Conservation (phyloP, 768 basidiomycete genomes). For the Tephrocybe rancida region DNA sequence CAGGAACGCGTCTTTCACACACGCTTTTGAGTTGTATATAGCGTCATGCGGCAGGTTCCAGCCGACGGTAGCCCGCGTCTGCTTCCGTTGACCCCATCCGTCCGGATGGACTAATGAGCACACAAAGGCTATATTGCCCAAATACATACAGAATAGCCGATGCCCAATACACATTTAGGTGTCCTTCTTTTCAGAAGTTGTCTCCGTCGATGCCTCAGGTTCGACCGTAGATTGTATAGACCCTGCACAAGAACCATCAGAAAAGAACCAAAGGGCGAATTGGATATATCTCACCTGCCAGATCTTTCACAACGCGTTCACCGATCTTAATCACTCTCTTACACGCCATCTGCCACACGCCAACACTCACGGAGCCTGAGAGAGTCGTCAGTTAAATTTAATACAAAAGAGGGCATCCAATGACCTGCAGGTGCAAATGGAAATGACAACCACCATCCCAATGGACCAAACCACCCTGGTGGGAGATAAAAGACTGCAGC, state of each 20-base stretch:
- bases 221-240: slow-evolving; percentile 13
- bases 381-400: slow-evolving; percentile 1
- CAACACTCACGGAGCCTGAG: slow-evolving; percentile 88
- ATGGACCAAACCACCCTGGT: slow-evolving; percentile 84
- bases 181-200: slow-evolving; percentile 19
- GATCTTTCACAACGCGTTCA: slow-evolving; percentile 71
- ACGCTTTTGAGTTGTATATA: neutral
- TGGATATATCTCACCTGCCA: slow-evolving; percentile 40
- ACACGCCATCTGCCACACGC: slow-evolving; percentile 95
- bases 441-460: slow-evolving; percentile 86
- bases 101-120: slow-evolving; percentile 6
- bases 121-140: slow-evolving; percentile 15
- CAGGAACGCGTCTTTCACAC: neutral
- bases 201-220: slow-evolving; percentile 7
- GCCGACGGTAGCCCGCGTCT: slow-evolving; percentile 14
- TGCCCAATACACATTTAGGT: slow-evolving; percentile 3
- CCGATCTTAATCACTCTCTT: slow-evolving; percentile 79
- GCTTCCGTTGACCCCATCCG: slow-evolving; percentile 3
- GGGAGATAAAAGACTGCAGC: slow-evolving; percentile 95
- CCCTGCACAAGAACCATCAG: slow-evolving; percentile 6
- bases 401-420: slow-evolving; percentile 20
- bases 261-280: neutral
- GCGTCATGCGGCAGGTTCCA: neutral
- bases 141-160: slow-evolving; percentile 16
- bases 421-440: slow-evolving; percentile 89